Evolutionary conservation across 2,329 filamentous ascomycete genomes (phyloP), one percentile per base, ranked within the genome.

Genomic region (Diaporthe sp.): DNA sequence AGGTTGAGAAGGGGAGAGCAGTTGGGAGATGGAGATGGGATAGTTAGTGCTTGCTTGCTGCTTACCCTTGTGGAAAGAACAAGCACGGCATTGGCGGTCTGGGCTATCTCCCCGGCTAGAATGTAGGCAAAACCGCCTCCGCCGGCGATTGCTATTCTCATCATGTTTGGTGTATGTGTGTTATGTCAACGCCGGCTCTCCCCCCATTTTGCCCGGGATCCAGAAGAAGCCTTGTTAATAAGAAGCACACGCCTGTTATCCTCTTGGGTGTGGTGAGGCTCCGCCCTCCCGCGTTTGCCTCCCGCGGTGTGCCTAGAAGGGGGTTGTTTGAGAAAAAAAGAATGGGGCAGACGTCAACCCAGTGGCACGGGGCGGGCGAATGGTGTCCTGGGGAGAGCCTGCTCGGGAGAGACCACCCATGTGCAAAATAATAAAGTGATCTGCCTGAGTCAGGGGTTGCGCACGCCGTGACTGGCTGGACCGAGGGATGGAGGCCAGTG

Each of bases 11-110:
- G n/a, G n/a, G n/a, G n/a, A n/a, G n/a, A n/a, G n/a, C n/a, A n/a
- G n/a, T n/a, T n/a, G n/a, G n/a, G n/a, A n/a, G n/a, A n/a, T n/a
- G n/a, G 58, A 33, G 25, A 35, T 22, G 30, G 54, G 58, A 61
- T 19, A 22, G 25, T 30, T 30, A 19, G 38, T 45, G 83, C 87
- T 81, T 82, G 93, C 92, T 42, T 42, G 38, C 38, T 45, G 84
- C 87, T 82, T 82, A 93, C 92, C 75, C 82, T 85, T 85, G 91
- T 88, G 30, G 93, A 94, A 40, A 95, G 83, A n/a, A 95, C 87
- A 70, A 95, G 86, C 58, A 95, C 87, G 68, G 92, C 89, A 82
- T 95, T 92, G 61, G 89, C 90, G 47, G 90, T 93, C 70, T 90
- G 87, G 40, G 89, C 88, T 42, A 95, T 87, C 79, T 90, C 87